Evolutionary conservation across 495 filamentous ascomycete species (phyloP), one percentile per base, ranked within the genome.

Genomic region (Jackrogersella multiformis): DNA sequence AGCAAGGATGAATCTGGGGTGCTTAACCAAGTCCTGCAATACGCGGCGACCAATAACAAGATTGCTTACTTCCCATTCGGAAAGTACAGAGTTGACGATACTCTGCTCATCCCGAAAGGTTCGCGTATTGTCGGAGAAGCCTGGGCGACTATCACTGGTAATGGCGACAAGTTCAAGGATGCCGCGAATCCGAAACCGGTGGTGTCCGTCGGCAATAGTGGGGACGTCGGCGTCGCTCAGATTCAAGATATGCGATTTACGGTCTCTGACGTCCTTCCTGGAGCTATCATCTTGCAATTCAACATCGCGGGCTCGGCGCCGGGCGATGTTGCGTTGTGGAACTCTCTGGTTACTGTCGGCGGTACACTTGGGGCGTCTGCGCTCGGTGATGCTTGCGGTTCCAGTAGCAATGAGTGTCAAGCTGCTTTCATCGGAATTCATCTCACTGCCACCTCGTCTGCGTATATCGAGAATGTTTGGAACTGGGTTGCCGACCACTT

Each of bases 401-500:
- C 78, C 7, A 18, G 68, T 12, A 71, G 66, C 7, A 72, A 78
- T 21, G 84, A 88, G 66, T 60, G 79, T 9, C 72, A 85, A 34
- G 89, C 83, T 1, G 90, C 87, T 1, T 92, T 87, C 69, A 74
- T 92, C 79, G 81, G 83, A 3, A 81, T 92, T 74, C 87, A 92
- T 68, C 77, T 92, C 28, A 84, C 89, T 0, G 62, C 83, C 12
- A 80, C 69, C 3, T 89, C 86, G 0, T 79, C 77, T 0, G 77
- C 80, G 0, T 92, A 90, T 67, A 51, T 90, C 36, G 89, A 92
- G 72, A 93, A 92, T 61, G 79, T 81, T 5, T 90, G 89, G 89
- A 78, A 87, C 53, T 89, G 90, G 90, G 85, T 86, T 0, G 88
- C 89, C 2, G 90, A 93, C 63, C 90, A 93, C 73, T 88, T 90